A percentile compares a stretch with the other conserved stretches of the same genome.
Conservation (phyloP, 139 green algal genomes). For the Dunaliella primolecta region DNA sequence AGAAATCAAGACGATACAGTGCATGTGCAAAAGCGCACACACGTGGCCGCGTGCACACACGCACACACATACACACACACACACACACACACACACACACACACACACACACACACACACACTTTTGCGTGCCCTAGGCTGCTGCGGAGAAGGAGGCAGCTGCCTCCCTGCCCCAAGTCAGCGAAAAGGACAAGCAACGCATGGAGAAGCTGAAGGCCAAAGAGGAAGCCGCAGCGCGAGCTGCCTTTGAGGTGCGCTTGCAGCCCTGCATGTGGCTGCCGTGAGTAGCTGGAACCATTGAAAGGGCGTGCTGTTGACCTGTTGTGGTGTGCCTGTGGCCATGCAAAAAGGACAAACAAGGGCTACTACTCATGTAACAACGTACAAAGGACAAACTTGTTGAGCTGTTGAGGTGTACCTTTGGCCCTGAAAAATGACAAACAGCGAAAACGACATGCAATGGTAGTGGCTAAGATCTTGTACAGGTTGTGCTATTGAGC, state of each 20-base stretch:
- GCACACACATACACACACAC: conserved; percentile 8
- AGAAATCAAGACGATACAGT: no score
- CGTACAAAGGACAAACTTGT: not conserved
- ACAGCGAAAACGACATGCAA: no score
- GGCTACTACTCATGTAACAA: not conserved
- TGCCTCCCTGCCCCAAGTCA: conserved; percentile 31
- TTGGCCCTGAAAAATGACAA: not conserved
- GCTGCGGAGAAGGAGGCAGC: not conserved
- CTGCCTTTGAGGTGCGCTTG: conserved; percentile 47
- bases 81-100: not conserved
- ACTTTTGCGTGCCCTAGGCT: not conserved
- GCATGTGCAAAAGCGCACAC: no score
- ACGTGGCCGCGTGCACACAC: not conserved
- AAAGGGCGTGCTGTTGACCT: conserved; percentile 9
- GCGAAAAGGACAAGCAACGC: conserved; percentile 62
- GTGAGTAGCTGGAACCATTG: conserved; percentile 17
- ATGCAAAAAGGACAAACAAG: not conserved
- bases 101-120: not conserved
- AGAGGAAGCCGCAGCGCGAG: conserved; percentile 46
- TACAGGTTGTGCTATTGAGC: no score
- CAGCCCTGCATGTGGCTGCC: no score
- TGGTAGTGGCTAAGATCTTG: no score
- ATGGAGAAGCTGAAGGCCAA: conserved; percentile 59
- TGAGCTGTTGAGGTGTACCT: not conserved
- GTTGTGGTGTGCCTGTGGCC: conserved; percentile 1